Conservation (phyloP, 805 yeast species). For the Pichia cephalocereana region DNA sequence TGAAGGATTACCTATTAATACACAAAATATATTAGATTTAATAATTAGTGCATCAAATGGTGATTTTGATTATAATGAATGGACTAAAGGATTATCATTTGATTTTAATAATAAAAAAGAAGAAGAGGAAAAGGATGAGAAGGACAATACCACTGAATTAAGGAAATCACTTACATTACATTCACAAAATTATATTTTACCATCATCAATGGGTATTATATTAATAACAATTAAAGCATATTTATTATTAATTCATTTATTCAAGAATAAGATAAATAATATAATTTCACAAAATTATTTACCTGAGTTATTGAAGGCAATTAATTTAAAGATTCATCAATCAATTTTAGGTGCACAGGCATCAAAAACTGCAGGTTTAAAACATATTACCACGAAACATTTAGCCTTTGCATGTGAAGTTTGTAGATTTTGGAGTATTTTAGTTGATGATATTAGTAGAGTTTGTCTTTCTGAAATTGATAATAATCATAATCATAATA, state of each 20-base stretch:
- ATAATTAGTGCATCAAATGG: conserved; percentile 37
- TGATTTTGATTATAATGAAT: conserved; percentile 33
- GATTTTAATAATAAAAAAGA: conserved; percentile 9
- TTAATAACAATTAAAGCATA: conserved; percentile 40
- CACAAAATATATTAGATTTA: conserved; percentile 43
- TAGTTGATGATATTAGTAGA: conserved; percentile 11
- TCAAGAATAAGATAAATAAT: conserved; percentile 16
- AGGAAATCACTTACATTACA: conserved; percentile 34
- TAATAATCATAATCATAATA: neutral
- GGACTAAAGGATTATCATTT: conserved; percentile 33
- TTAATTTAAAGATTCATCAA: conserved; percentile 47
- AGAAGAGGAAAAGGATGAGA: conserved; percentile 5
- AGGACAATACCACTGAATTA: neutral
- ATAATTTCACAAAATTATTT: conserved; percentile 26
- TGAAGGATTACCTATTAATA: conserved; percentile 37
- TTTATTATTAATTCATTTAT: conserved; percentile 32
- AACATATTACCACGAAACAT: conserved; percentile 66
- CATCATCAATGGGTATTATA: conserved; percentile 37
- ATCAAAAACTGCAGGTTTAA: conserved; percentile 61
- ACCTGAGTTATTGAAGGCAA: conserved; percentile 36
- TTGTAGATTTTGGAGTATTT: conserved; percentile 37
- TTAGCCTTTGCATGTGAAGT: conserved; percentile 59
- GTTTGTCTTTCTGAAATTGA: conserved; percentile 17
- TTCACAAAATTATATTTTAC: conserved; percentile 49
- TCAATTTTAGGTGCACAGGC: conserved; percentile 71